Evolutionary conservation across 2,329 filamentous ascomycete genomes (phyloP).

Genomic region (Pseudogymnoascus sp.): DNA sequence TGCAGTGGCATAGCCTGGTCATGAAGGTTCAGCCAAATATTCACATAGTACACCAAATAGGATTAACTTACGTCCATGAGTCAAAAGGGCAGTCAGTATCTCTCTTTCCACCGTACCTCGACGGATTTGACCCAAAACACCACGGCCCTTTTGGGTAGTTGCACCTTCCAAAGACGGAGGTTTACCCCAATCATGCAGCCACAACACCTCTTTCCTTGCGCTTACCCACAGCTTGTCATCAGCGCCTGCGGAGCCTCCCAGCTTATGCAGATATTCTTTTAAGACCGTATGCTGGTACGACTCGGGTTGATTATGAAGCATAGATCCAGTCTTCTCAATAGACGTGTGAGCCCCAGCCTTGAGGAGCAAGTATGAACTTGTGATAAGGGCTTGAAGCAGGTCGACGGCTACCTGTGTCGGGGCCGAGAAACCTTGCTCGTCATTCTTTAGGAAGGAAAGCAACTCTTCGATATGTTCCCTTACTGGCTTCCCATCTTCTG

Average conservation of each 20-base stretch:
- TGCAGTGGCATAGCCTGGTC: constrained; percentile 53
- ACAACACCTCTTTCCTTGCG: constrained; percentile 58
- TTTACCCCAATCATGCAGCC: constrained; percentile 66
- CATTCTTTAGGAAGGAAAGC: constrained; percentile 39
- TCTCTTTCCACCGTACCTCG: constrained; percentile 60
- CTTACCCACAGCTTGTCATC: constrained; percentile 59
- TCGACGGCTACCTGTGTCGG: constrained; percentile 48
- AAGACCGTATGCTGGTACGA: neutral
- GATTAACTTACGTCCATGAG: constrained; percentile 47
- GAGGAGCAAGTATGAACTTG: constrained; percentile 52
- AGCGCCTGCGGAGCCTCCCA: constrained; percentile 37
- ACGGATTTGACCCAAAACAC: constrained; percentile 49
- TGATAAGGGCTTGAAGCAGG: constrained; percentile 55
- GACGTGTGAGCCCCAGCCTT: constrained; percentile 35
- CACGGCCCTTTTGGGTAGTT: constrained; percentile 38
- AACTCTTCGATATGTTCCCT: constrained; percentile 36
- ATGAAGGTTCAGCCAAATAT: neutral
- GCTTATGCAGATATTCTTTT: neutral
- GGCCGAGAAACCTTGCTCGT: constrained; percentile 55
- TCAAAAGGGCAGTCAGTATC: constrained; percentile 60
- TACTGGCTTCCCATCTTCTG: constrained; percentile 22
- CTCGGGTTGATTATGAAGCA: neutral
- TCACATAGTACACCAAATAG: neutral
- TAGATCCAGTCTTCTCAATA: neutral
- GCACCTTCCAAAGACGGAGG: constrained; percentile 35